Evolutionary conservation across 1,284 basidiomycete genomes (phyloP).

Genomic region (Lentinula novae-zelandiae): DNA sequence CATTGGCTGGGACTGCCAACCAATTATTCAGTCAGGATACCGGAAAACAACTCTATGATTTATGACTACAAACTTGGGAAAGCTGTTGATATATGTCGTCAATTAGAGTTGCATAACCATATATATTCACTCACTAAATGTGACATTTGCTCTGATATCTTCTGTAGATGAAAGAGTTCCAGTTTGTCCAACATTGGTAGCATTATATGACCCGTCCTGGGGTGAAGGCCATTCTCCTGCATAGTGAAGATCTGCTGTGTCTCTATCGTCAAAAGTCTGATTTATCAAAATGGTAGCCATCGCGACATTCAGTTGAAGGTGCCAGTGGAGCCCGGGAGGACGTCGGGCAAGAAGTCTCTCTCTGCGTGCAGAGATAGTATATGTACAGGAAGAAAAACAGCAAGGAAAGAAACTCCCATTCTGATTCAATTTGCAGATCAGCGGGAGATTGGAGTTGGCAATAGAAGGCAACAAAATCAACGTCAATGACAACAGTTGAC

Average conservation of each 20-base stretch:
- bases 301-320: neutral
- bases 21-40: neutral
- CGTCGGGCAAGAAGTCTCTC: neutral
- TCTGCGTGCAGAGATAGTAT: neutral
- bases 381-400: neutral
- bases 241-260: slow-evolving; percentile 21
- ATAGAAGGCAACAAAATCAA: too few species aligned
- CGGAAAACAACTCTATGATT: neutral
- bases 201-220: slow-evolving; percentile 24
- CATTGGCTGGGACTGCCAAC: slow-evolving; percentile 19
- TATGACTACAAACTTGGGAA: neutral
- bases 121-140: slow-evolving; percentile 21
- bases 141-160: slow-evolving; percentile 23
- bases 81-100: neutral
- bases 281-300: neutral
- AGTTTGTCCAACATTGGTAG: slow-evolving; percentile 21
- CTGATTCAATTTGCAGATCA: neutral
- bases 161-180: slow-evolving; percentile 26
- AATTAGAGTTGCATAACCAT: neutral
- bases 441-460: too few species aligned
- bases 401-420: neutral
- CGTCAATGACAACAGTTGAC: too few species aligned
- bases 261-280: slow-evolving; percentile 23
- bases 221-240: slow-evolving; percentile 20
- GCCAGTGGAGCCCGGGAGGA: neutral